Evolutionary conservation across 2,329 filamentous ascomycete species (phyloP).

Genomic region (Rachicladosporium sp.): DNA sequence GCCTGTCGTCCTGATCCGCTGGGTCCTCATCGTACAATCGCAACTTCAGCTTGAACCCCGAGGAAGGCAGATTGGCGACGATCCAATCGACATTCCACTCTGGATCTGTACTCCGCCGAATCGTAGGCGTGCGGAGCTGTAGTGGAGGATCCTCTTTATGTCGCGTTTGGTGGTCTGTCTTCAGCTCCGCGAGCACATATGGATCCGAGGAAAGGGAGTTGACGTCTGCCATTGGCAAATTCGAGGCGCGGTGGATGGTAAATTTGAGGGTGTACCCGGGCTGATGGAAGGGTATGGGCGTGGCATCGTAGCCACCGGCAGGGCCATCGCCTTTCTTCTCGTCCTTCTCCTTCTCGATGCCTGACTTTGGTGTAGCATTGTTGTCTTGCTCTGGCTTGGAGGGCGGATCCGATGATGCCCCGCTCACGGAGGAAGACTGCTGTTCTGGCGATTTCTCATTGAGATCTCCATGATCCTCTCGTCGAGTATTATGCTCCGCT

Average conservation of each 20-base stretch:
- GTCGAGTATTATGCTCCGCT: too few species aligned
- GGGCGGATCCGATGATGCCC: too few species aligned
- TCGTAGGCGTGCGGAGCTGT: slow-evolving; percentile 61
- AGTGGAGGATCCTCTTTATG: slow-evolving; percentile 80
- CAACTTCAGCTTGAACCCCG: slow-evolving; percentile 74
- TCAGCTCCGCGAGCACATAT: slow-evolving; percentile 66
- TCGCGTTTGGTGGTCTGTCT: slow-evolving; percentile 54
- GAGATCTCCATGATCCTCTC: too few species aligned
- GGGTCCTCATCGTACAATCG: slow-evolving; percentile 84
- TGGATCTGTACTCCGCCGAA: slow-evolving; percentile 60
- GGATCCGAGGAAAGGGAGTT: slow-evolving; percentile 70
- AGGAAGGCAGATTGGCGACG: slow-evolving; percentile 71
- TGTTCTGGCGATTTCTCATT: too few species aligned
- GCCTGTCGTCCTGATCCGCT: slow-evolving; percentile 70
- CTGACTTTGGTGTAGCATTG: too few species aligned
- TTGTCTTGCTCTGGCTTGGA: too few species aligned
- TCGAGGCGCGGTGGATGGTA: slow-evolving; percentile 67
- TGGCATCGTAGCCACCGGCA: slow-evolving; percentile 67
- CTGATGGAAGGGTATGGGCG: slow-evolving; percentile 60
- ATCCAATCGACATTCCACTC: slow-evolving; percentile 78
- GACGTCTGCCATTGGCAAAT: slow-evolving; percentile 74
- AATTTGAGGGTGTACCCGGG: slow-evolving; percentile 62
- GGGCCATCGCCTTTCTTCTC: slow-evolving; percentile 30
- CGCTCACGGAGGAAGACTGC: too few species aligned
- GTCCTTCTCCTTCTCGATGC: slow-evolving; percentile 7